Evolutionary conservation across 2,329 filamentous ascomycete genomes (phyloP).

Genomic region (Diaporthe citriasiana): DNA sequence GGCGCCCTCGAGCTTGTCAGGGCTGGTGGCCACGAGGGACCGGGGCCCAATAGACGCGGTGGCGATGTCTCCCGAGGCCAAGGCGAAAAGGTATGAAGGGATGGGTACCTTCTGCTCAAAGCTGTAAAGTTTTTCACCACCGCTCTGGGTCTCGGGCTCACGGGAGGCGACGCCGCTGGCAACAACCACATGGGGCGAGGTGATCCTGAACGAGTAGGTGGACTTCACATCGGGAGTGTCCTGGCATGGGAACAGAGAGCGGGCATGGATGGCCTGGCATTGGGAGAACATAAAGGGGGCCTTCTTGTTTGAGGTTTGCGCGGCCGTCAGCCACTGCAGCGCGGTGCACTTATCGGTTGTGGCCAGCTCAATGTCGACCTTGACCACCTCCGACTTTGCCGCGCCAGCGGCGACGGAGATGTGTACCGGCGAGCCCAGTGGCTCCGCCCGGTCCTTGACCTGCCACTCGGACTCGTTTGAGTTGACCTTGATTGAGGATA

Average conservation of each 20-base stretch:
- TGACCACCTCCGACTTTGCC: constrained; percentile 65
- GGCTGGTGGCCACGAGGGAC: constrained; percentile 87
- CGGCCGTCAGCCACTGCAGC: constrained; percentile 93
- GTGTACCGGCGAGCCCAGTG: constrained; percentile 80
- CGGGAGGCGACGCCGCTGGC: constrained; percentile 81
- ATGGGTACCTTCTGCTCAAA: constrained; percentile 95
- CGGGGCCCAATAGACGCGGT: constrained; percentile 89
- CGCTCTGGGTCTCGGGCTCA: constrained; percentile 61
- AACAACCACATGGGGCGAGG: constrained; percentile 89
- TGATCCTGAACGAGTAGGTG: constrained; percentile 91
- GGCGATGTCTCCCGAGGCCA: constrained; percentile 88
- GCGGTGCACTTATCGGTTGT: constrained; percentile 93
- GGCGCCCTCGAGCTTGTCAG: constrained; percentile 85
- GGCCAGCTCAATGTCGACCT: constrained; percentile 76
- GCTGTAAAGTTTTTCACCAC: constrained; percentile 77
- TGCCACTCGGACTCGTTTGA: constrained; percentile 74
- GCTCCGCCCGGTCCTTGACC: constrained; percentile 77
- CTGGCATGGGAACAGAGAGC: constrained; percentile 95
- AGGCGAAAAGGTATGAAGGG: constrained; percentile 93
- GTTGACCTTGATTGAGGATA: constrained; percentile 79
- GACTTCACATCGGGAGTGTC: constrained; percentile 98
- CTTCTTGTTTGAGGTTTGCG: constrained; percentile 95
- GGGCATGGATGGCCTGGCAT: constrained; percentile 95
- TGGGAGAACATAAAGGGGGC: constrained; percentile 99
- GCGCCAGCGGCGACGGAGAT: constrained; percentile 71